phyloP scores from a whole-genome alignment of 768 basidiomycete species.

The Gelatoporia subvermispora region DNA sequence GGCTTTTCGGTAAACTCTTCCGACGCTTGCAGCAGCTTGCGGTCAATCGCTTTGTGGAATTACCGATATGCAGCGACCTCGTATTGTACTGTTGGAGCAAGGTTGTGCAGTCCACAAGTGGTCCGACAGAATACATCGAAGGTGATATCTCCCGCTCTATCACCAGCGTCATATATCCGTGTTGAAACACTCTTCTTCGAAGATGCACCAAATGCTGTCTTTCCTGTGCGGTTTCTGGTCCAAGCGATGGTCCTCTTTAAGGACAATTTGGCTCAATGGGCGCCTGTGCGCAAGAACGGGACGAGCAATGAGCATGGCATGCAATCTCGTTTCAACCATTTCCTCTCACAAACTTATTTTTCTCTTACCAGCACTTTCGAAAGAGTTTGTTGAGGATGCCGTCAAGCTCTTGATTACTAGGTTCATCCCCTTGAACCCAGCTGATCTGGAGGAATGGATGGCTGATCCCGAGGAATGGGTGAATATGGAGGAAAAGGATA shows the following conservation, averaged over 20 bases:
- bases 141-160: slow-evolving; percentile 36
- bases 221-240: slow-evolving; percentile 76
- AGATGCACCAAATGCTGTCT: slow-evolving; percentile 64
- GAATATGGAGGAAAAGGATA: slow-evolving; percentile 82
- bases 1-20: slow-evolving; percentile 77
- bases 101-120: slow-evolving; percentile 64
- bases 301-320: slow-evolving; percentile 48
- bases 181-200: neutral
- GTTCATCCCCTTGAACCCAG: slow-evolving; percentile 78
- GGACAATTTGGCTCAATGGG: slow-evolving; percentile 77
- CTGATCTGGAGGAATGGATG: slow-evolving; percentile 81
- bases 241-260: slow-evolving; percentile 86
- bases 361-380: slow-evolving; percentile 46
- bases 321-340: neutral
- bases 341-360: slow-evolving; percentile 9
- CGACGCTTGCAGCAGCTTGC: slow-evolving; percentile 65
- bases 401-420: slow-evolving; percentile 74
- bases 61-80: slow-evolving; percentile 61
- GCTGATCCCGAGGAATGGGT: slow-evolving; percentile 95
- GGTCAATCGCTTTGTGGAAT: slow-evolving; percentile 49
- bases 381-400: slow-evolving; percentile 68
- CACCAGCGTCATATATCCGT: neutral
- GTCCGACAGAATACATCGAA: slow-evolving; percentile 45
- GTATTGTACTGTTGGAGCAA: slow-evolving; percentile 81
- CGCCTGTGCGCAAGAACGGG: slow-evolving; percentile 57